These are phyloP conservation scores for Cladosporium sp. DNA, from an alignment of 2,329 filamentous ascomycete genomes.

Conservation along the genomic window DNA sequence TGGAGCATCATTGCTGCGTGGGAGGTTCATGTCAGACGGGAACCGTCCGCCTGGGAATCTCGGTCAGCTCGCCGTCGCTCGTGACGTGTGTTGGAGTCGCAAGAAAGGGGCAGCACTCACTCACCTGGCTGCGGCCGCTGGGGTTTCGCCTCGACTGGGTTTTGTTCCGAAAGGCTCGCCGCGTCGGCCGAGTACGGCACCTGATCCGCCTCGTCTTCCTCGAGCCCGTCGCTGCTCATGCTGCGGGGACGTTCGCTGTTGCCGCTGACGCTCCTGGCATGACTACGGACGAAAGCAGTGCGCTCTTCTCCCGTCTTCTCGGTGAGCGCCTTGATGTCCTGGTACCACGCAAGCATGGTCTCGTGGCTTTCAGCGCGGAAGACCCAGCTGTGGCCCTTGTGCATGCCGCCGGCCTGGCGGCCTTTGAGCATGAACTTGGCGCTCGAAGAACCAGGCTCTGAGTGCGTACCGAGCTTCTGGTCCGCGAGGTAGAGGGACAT, in stretches of 20 bases:
- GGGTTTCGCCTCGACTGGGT: constrained; percentile 37
- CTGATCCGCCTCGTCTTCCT: constrained; percentile 64
- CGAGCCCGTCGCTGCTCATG: constrained; percentile 66
- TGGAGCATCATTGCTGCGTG: constrained; percentile 51
- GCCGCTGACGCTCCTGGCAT: constrained; percentile 71
- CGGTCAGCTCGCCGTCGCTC: neutral
- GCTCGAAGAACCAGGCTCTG: constrained; percentile 71
- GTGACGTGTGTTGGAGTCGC: neutral
- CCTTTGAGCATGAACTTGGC: constrained; percentile 99
- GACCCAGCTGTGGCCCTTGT: constrained; percentile 68
- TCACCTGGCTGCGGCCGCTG: constrained; percentile 80
- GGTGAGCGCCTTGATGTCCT: constrained; percentile 83
- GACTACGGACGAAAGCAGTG: constrained; percentile 76
- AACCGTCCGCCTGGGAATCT: constrained; percentile 59
- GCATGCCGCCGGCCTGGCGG: constrained; percentile 85
- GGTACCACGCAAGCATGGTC: constrained; percentile 95
- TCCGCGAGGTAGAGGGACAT: constrained; percentile 96
- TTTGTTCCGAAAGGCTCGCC: constrained; percentile 33
- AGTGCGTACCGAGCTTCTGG: constrained; percentile 91
- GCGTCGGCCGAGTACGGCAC: constrained; percentile 59
- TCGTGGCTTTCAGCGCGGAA: constrained; percentile 68
- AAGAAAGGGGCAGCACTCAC: constrained; percentile 32
- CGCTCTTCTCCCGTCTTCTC: constrained; percentile 85
- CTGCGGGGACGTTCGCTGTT: constrained; percentile 52
- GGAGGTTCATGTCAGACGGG: constrained; percentile 85